Evolutionary conservation across 1,284 basidiomycete genomes (phyloP), one percentile per base, ranked within the genome.

Genomic region (Trichosporon sp.): DNA sequence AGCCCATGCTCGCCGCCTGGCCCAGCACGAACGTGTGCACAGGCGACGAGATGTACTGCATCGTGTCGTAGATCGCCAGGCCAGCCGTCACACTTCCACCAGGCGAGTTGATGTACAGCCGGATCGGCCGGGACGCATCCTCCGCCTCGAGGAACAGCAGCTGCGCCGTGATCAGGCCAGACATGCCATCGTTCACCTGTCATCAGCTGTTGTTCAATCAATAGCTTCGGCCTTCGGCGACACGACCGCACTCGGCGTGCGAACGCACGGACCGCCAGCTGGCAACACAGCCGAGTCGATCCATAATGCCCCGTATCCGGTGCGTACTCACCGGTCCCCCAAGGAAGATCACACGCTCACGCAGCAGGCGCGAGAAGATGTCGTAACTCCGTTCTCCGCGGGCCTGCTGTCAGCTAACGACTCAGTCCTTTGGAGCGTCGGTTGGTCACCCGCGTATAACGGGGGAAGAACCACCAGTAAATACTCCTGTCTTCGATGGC

Each of bases 1-100:
- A 94, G 2, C 92, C 94, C 95, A 97, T 97, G 51, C 91, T 93
- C 70, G 92, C 92, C 23, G 95, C 94, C 81, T 95, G 90, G 12
- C 94, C 94, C 65, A 96, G 87, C 78, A 93, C 94, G 83, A 95
- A 96, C 0, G 95, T 97, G 80, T 96, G 93, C 73, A 97, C 94
- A 0, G 93, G 92, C 62, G 92, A 90, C 18, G 92, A 91, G 73
- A 96, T 91, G 82, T 96, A 96, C 89, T 95, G 83, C 77, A 81
- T 81, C 71, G 94, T 96, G 80, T 97, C 95, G 84, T 97, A 97
- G 70, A 97, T 95, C 5, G 94, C 94, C 65, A 97, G 84, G 18
- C 94, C 95, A 47, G 93, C 92, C 0, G 94, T 95, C 51, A 97
- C 94, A 76, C 91, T 92, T 38, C 95, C 95, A 3, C 94, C 94